Evolutionary conservation across 768 basidiomycete species (phyloP).

Genomic region (Pleurotus platypus): DNA sequence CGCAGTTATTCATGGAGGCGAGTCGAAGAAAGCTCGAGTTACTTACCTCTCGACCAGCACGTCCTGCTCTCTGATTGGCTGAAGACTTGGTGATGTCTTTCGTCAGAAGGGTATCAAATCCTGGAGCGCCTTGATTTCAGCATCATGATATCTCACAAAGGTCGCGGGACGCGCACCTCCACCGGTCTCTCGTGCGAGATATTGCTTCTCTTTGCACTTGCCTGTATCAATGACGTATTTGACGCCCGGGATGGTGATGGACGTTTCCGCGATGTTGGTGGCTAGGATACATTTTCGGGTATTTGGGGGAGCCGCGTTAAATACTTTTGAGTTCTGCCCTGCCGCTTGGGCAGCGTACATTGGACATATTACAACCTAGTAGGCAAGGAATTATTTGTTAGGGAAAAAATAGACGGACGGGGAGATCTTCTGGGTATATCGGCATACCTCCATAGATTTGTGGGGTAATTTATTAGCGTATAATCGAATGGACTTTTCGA

Average conservation of each 20-base stretch:
- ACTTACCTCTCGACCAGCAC: constrained; percentile 88
- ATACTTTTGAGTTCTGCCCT: constrained; percentile 75
- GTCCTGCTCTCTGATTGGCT: constrained; percentile 91
- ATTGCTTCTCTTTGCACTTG: constrained; percentile 92
- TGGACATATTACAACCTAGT: constrained; percentile 68
- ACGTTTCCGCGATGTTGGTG: constrained; percentile 98
- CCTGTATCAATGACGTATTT: constrained; percentile 96
- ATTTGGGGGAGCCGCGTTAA: constrained; percentile 58
- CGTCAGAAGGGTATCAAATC: constrained; percentile 84
- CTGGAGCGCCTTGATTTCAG: constrained; percentile 29
- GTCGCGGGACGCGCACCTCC: constrained; percentile 42
- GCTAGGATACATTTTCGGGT: constrained; percentile 91
- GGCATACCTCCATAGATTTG: constrained; percentile 46
- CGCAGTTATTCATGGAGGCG: neutral
- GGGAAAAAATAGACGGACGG: neutral
- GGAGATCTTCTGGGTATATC: neutral
- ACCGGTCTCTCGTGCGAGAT: constrained; percentile 64
- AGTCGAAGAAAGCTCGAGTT: neutral
- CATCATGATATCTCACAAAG: too few species aligned
- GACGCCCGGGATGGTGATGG: constrained; percentile 94
- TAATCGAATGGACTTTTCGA: constrained; percentile 70
- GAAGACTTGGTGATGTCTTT: constrained; percentile 86
- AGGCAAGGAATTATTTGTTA: constrained; percentile 9
- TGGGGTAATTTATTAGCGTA: constrained; percentile 68
- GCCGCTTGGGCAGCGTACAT: constrained; percentile 88